Base-by-base conservation (phyloP, 2,329 filamentous ascomycete species). In the Alternaria burnsii region DNA sequence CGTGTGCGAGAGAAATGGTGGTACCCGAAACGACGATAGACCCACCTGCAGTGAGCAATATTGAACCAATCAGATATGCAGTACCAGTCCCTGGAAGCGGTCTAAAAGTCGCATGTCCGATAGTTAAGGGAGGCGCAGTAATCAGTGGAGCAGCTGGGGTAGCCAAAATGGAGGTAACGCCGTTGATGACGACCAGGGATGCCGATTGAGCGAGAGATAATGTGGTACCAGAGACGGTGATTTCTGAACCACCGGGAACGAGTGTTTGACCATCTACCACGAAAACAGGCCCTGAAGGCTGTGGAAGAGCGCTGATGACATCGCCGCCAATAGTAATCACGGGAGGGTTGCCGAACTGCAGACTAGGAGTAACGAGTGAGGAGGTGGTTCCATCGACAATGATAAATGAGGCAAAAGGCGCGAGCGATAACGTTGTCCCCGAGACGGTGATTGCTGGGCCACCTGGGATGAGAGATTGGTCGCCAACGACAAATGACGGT, bases 21-120 rank as follows among this genome's bases (percentile, higher is more conserved):
- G 69, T 70, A 40, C 70, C 71, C 7, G 64, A 55, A 5, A 74
- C 59, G 14, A 68, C 70, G 48, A 79, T 70, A 20, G 60, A 59
- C 9, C 78, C 79, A 12, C 79, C 80, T 0, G 80, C 77, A 0
- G 76, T 80, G 6, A 83, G 73, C 4, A 74, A 71, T 12, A 73
- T 67, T 4, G 74, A 76, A 22, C 71, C 72, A 41, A 83, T 76
- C 1, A 78, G 34, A 58, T 80, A 81, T 0, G 71, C 73, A 1
- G 74, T 75, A 9, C 76, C 77, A 10, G 69, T 58, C 6, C 75
- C 72, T 20, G 71, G 70, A 6, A 74, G 60, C n/a, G 75, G 66
- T 4, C 62, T 70, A 61, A 73, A 74, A 9, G 70, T 62, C 16
- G 52, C 59, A 38, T 70, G 65, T n/a, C 70, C 75, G 30, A 79